These are phyloP conservation scores for Podaxis sp. DNA, from an alignment of 768 basidiomycete genomes.

Conservation along the genomic window DNA sequence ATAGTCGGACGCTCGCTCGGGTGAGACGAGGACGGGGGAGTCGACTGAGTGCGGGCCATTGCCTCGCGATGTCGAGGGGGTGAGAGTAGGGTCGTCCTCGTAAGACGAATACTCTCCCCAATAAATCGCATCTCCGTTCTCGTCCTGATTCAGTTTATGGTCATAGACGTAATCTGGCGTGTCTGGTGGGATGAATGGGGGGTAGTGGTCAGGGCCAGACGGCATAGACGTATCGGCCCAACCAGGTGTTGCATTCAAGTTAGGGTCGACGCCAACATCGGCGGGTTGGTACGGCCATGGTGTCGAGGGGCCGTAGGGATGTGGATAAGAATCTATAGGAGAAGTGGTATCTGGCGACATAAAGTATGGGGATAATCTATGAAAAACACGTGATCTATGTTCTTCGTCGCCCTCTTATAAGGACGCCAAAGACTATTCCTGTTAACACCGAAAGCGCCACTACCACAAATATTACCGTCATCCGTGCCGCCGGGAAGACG, in stretches of 20 bases:
- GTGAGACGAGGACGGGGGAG: slow-evolving; percentile 41
- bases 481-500: slow-evolving; percentile 14
- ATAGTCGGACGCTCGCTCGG: slow-evolving; percentile 44
- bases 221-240: background rate
- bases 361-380: background rate
- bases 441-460: background rate
- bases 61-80: background rate
- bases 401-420: background rate
- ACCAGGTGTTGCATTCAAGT: background rate
- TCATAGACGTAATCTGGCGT: no score
- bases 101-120: no score
- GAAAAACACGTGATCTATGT: slow-evolving; percentile 4
- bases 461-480: slow-evolving; percentile 6
- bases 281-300: background rate
- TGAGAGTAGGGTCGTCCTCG: no score
- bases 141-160: no score
- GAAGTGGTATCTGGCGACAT: background rate
- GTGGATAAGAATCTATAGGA: background rate
- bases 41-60: slow-evolving; percentile 20
- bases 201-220: background rate
- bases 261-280: background rate
- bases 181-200: background rate
- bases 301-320: background rate
- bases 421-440: background rate
- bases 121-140: no score